A percentile compares a stretch with the other conserved stretches of the same genome.
phyloP scores from a whole-genome alignment of 208 protist species.

The Spongospora subterranea region DNA sequence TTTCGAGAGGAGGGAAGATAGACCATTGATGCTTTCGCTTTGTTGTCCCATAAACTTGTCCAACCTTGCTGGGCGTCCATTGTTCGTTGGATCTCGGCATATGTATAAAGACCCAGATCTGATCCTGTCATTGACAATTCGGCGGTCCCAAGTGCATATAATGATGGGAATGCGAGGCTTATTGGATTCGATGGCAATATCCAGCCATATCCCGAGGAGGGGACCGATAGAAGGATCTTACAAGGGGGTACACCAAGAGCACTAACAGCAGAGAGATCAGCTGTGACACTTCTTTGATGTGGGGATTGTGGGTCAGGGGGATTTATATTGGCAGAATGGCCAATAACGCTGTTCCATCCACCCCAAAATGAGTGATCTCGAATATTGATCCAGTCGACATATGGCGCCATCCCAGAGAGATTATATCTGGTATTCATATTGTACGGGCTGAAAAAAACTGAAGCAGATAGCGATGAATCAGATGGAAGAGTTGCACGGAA shows the following conservation, averaged over 20 bases:
- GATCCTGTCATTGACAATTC: neutral
- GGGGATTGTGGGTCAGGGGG: neutral
- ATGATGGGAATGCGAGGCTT: neutral
- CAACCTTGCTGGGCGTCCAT: neutral
- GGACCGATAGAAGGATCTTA: neutral
- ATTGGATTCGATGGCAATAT: neutral
- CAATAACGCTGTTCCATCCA: neutral
- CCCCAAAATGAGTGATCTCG: neutral
- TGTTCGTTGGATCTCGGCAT: neutral
- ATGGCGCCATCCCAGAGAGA: neutral
- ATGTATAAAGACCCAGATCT: neutral
- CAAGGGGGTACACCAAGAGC: neutral
- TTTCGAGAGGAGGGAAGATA: neutral
- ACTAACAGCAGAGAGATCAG: neutral
- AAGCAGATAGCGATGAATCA: neutral
- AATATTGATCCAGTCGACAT: conserved; percentile 13
- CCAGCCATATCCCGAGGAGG: neutral
- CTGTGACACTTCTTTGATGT: neutral
- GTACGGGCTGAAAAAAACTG: neutral
- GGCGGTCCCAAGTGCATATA: neutral
- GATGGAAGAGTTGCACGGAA: neutral
- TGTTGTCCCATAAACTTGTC: neutral
- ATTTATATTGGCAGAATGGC: neutral
- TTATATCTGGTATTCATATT: neutral
- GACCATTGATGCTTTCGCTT: neutral